phyloP scores from a whole-genome alignment of 148 eudicot genomes.

The Rhododendron molle region DNA sequence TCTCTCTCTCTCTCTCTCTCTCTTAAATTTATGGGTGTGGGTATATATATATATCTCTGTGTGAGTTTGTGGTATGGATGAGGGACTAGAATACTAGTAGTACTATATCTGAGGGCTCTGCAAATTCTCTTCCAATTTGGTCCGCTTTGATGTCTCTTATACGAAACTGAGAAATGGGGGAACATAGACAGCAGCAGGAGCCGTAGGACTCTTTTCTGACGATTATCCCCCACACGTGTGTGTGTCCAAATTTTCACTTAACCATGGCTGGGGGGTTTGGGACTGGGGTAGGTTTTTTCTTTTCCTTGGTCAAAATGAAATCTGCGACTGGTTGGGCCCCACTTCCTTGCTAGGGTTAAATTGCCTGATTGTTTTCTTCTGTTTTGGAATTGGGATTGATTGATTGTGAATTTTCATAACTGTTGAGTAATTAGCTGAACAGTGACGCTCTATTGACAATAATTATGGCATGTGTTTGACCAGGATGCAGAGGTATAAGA shows the following conservation, averaged over 20 bases:
- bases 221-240: conserved; percentile 63
- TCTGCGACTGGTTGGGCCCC: conserved; percentile 27
- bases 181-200: conserved; percentile 8
- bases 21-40: not conserved
- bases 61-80: not conserved
- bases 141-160: conserved; percentile 22
- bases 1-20: conserved; percentile 4
- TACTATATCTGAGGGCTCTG: conserved; percentile 15
- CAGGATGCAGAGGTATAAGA: rapidly evolving
- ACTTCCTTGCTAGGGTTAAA: not conserved
- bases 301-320: not conserved
- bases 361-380: not conserved
- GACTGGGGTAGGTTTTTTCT: not conserved
- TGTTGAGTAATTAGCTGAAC: not conserved
- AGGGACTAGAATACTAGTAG: not conserved
- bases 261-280: conserved; percentile 28
- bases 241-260: conserved; percentile 14
- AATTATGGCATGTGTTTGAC: not conserved
- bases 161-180: conserved; percentile 18
- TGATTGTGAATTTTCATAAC: not conserved
- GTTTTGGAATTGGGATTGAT: conserved; percentile 11
- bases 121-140: conserved; percentile 15
- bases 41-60: not conserved
- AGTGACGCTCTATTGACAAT: not conserved
- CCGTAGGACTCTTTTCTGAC: conserved; percentile 25